These are phyloP conservation scores for Coniochaeta hoffmannii DNA, from an alignment of 2,329 filamentous ascomycete species.

Conservation along the genomic window DNA sequence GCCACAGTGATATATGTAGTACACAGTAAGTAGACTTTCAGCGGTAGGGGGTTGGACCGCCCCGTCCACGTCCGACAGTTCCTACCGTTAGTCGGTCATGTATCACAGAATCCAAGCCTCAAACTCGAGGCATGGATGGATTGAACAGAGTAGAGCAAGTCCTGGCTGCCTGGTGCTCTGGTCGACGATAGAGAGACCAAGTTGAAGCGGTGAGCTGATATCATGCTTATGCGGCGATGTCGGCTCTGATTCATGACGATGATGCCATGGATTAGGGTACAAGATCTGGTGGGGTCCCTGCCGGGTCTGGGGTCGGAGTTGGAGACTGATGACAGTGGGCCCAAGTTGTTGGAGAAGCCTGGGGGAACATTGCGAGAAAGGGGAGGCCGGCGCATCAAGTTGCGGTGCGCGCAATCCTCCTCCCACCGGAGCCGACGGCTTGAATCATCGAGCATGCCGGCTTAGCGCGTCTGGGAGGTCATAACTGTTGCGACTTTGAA, in stretches of 20 bases:
- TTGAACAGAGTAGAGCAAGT: too few relatives aligned
- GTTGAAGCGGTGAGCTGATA: background rate
- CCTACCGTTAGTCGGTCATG: too few relatives aligned
- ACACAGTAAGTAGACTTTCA: too few relatives aligned
- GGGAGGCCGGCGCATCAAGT: background rate
- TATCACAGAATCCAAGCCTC: too few relatives aligned
- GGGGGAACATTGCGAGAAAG: background rate
- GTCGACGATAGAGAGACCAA: background rate
- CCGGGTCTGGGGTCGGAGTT: background rate
- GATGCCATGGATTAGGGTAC: background rate
- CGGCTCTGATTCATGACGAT: background rate
- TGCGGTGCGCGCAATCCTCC: background rate
- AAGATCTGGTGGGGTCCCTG: background rate
- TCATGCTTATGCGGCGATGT: background rate
- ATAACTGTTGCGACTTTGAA: too few relatives aligned
- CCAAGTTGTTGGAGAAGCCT: too few relatives aligned
- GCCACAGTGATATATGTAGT: too few relatives aligned
- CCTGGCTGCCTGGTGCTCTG: too few relatives aligned
- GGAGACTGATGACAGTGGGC: background rate
- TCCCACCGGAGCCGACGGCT: background rate
- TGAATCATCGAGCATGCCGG: background rate
- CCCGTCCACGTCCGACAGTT: too few relatives aligned
- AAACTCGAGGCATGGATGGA: too few relatives aligned
- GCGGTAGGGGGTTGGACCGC: too few relatives aligned
- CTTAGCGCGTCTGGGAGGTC: background rate